Conservation (phyloP, 495 filamentous ascomycete species). For the Tuber brumale region DNA sequence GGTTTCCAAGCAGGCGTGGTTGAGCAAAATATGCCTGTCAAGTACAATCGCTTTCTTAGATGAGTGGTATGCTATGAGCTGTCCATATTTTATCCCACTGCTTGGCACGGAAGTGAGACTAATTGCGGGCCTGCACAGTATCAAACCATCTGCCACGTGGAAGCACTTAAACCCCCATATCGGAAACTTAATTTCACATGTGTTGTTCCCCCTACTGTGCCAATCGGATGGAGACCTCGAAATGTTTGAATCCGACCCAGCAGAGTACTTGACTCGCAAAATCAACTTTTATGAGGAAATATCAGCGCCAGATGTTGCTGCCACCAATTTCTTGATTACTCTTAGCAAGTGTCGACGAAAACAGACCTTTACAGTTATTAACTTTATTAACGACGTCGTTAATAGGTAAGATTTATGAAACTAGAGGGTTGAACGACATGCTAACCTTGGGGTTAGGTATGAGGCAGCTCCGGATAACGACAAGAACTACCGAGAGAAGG, state of each 20-base stretch:
- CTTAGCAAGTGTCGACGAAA: conserved; percentile 92
- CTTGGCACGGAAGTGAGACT: neutral
- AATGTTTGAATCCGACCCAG: conserved; percentile 85
- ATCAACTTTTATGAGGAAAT: conserved; percentile 97
- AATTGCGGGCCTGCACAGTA: conserved; percentile 40
- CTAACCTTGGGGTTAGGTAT: conserved; percentile 44
- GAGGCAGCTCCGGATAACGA: conserved; percentile 74
- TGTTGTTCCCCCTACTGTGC: conserved; percentile 91
- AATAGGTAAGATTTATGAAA: conserved; percentile 55
- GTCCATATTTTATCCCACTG: neutral
- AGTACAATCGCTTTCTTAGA: conserved; percentile 90
- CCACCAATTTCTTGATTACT: conserved; percentile 91
- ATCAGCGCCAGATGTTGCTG: conserved; percentile 89
- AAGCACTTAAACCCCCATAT: conserved; percentile 86
- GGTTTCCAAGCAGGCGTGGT: conserved; percentile 89
- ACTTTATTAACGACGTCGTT: conserved; percentile 87
- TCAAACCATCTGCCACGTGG: conserved; percentile 97
- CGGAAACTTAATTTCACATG: conserved; percentile 80
- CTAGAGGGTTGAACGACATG: neutral
- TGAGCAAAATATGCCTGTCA: conserved; percentile 85
- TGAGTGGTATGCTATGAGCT: conserved; percentile 55
- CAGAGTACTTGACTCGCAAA: conserved; percentile 94
- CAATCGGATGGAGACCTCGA: conserved; percentile 89
- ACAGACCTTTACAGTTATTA: conserved; percentile 86
- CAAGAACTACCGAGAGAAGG: conserved; percentile 90